Conservation (phyloP, 2,329 filamentous ascomycete genomes). For the Botrytis aclada region DNA sequence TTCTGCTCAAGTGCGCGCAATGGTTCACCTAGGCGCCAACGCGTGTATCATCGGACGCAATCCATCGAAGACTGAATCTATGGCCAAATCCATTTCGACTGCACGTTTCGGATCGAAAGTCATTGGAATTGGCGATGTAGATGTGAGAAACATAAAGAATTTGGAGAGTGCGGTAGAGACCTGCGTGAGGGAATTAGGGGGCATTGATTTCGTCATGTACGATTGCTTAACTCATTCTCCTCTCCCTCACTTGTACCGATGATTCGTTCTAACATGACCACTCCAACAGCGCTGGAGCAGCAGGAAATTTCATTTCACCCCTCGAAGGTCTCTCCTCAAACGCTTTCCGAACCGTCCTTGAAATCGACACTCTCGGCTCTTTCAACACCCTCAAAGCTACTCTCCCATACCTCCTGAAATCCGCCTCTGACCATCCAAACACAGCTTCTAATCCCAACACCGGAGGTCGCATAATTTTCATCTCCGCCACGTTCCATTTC, state of each 20-base stretch:
- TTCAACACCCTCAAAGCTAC: constrained; percentile 96
- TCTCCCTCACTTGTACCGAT: constrained; percentile 16
- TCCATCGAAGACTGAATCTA: constrained; percentile 77
- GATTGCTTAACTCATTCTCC: constrained; percentile 29
- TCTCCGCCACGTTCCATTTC: constrained; percentile 91
- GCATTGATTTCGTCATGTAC: constrained; percentile 90
- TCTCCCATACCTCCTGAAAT: constrained; percentile 73
- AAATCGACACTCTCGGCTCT: constrained; percentile 91
- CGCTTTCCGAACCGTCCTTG: constrained; percentile 92
- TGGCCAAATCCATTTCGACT: constrained; percentile 77
- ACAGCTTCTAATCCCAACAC: constrained; percentile 57
- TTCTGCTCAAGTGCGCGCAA: constrained; percentile 85
- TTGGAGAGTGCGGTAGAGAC: constrained; percentile 72
- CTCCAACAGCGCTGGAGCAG: constrained; percentile 72
- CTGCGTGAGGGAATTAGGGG: constrained; percentile 78
- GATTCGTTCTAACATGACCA: neutral
- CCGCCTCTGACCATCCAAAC: constrained; percentile 58
- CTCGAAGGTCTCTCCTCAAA: constrained; percentile 79
- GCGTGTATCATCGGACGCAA: constrained; percentile 93
- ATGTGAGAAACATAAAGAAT: constrained; percentile 71
- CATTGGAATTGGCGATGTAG: constrained; percentile 75
- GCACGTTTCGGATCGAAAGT: constrained; percentile 78
- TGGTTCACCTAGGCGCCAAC: constrained; percentile 87
- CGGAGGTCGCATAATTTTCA: constrained; percentile 82
- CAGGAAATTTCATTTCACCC: constrained; percentile 90